Base-by-base conservation (phyloP, 2,329 filamentous ascomycete genomes). In the Aspergillus awamori region DNA sequence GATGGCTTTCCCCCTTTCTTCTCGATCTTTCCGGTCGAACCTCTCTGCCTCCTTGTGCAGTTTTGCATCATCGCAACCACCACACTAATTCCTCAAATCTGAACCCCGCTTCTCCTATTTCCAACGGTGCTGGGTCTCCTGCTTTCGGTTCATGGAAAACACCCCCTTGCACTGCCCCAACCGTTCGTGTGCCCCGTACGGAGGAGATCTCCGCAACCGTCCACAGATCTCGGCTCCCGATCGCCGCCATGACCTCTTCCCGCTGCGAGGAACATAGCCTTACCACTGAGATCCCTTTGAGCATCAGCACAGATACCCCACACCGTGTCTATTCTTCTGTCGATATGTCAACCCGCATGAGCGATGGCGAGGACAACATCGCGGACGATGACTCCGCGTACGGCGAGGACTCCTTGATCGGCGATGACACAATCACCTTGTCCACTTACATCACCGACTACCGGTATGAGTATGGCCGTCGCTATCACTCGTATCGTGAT, bases 401-500 rank as follows among this genome's bases (percentile, higher is more conserved):
- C 47, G 65, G 61, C 3, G 65, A 57, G 4, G 67, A 69, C 22
- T 64, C 66, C 22, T 38, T 66, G 30, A 60, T 69, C 17, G 60
- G 63, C 10, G 66, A 67, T 51, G 66, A 69, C 17, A 74, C 72
- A 5, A 66, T 68, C 20, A 73, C 70, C 0, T 43, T 75, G 11
- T 65, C 65, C 5, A 65, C 66, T 8, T 70, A 66, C 43, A 69
- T 76, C 56, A 70, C 67, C 49, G 65, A 71, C 47, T 73, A 75
- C 53, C 66, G 69, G 36, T 65, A 69, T 48, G 70, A 73, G 33
- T 68, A 73, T 59, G 73, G 73, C 11, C 69, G 74, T 11, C 68
- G 71, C 5, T 76, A 75, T 52, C 74, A 76, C 56, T 69, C 74
- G 20, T 76, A 70, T 43, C 68, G 72, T 24, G 68, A 70, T 20